These are phyloP conservation scores for Articulospora tetracladia DNA, from an alignment of 495 filamentous ascomycete genomes.

Conservation along the genomic window DNA sequence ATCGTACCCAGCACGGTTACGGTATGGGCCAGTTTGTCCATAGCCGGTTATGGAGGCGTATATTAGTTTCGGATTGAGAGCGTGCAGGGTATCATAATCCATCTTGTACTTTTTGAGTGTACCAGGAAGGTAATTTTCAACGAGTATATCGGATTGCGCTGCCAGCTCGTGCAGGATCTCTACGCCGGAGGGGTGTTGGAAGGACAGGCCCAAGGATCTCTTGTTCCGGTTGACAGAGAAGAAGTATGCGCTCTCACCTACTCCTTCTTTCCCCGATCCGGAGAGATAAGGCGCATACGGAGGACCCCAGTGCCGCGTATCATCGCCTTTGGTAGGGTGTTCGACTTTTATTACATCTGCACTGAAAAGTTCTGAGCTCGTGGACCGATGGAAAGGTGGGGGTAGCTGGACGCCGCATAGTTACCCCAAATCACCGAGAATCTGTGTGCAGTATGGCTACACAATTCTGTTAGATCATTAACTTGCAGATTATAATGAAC, in stretches of 20 bases:
- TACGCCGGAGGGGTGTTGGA: slow-evolving; percentile 77
- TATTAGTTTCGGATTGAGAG: slow-evolving; percentile 75
- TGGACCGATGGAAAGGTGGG: slow-evolving; percentile 15
- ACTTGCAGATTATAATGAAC: background rate
- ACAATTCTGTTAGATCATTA: slow-evolving; percentile 7
- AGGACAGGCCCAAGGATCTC: slow-evolving; percentile 88
- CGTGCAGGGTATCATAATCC: slow-evolving; percentile 73
- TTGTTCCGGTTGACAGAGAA: slow-evolving; percentile 94
- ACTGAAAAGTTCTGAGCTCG: slow-evolving; percentile 40
- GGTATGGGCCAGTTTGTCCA: slow-evolving; percentile 92
- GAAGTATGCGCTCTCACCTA: slow-evolving; percentile 94
- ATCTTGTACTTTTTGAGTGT: slow-evolving; percentile 87
- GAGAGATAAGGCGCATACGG: slow-evolving; percentile 77
- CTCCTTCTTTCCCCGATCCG: slow-evolving; percentile 57
- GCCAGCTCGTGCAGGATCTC: slow-evolving; percentile 82
- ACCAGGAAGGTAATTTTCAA: slow-evolving; percentile 95
- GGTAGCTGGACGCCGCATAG: slow-evolving; percentile 11
- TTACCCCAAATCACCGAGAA: slow-evolving; percentile 94
- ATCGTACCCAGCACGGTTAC: slow-evolving; percentile 87
- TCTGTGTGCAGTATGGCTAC: slow-evolving; percentile 97
- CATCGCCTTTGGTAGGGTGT: slow-evolving; percentile 86
- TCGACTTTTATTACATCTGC: slow-evolving; percentile 97
- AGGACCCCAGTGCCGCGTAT: slow-evolving; percentile 94
- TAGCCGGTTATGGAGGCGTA: slow-evolving; percentile 64
- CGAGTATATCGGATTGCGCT: slow-evolving; percentile 82